phyloP scores from a whole-genome alignment of 1,284 basidiomycete genomes.

The Calocybe gambosa region DNA sequence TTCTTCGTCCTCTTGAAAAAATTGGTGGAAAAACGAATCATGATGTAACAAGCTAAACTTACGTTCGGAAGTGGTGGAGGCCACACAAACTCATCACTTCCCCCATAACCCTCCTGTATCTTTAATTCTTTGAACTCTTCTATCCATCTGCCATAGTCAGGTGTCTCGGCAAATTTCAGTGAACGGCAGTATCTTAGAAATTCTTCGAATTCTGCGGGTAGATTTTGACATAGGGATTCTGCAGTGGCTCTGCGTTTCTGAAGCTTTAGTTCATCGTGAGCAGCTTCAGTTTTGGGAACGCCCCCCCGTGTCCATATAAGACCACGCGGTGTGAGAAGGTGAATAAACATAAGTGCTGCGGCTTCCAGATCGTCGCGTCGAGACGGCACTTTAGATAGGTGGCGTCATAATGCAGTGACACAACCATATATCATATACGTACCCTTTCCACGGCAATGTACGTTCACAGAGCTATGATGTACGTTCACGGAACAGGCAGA shows the following conservation, averaged over 20 bases:
- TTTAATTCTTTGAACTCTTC: constrained; percentile 55
- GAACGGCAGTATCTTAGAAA: constrained; percentile 64
- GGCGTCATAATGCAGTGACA: constrained; percentile 1
- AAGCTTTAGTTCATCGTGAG: constrained; percentile 55
- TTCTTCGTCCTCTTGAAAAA: too few relatives aligned
- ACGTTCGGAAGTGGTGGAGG: constrained; percentile 48
- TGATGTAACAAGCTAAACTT: not conserved
- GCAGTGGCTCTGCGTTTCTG: constrained; percentile 52
- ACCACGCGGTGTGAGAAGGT: constrained; percentile 68
- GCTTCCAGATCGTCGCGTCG: constrained; percentile 74
- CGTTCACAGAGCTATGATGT: constrained; percentile 49
- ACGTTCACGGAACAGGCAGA: not conserved
- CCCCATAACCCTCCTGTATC: constrained; percentile 48
- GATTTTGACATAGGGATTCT: constrained; percentile 62
- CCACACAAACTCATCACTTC: constrained; percentile 63
- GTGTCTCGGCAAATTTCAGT: constrained; percentile 58
- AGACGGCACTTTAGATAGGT: constrained; percentile 49
- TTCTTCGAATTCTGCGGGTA: constrained; percentile 67
- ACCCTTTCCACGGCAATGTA: constrained; percentile 72
- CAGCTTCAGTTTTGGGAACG: constrained; percentile 58
- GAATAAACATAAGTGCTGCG: constrained; percentile 68
- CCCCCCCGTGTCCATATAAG: constrained; percentile 72
- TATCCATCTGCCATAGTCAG: constrained; percentile 61
- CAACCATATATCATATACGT: constrained; percentile 5
- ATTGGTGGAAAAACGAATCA: too few relatives aligned